Conservation (phyloP, 441 rosid genomes). For the Euphorbia schlechtendalii region DNA sequence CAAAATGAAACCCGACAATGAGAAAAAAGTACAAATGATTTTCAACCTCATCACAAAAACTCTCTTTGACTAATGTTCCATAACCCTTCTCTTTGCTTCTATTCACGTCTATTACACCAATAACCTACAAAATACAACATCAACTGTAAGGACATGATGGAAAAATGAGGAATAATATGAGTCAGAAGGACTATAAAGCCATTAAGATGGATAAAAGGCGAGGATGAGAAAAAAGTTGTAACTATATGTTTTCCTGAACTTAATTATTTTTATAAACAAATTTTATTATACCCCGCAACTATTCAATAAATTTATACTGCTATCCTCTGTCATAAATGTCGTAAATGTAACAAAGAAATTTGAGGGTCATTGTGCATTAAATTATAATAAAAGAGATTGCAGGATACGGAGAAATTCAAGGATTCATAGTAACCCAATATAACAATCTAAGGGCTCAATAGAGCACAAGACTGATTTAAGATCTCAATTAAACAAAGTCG, state of each 20-base stretch:
- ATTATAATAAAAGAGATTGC: too few species aligned
- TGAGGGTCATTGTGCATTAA: too few species aligned
- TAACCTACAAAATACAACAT: conserved; percentile 43
- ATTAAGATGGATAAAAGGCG: background rate
- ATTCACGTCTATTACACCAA: conserved; percentile 79
- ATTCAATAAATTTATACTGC: background rate
- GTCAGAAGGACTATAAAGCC: background rate
- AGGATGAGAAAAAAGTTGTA: background rate
- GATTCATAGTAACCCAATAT: too few species aligned
- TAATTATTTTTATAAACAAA: background rate
- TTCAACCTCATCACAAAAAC: conserved; percentile 89
- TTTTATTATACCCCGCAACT: background rate
- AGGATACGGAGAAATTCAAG: too few species aligned
- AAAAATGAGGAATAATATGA: conserved; percentile 3
- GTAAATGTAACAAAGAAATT: too few species aligned
- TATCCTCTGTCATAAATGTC: background rate
- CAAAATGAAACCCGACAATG: conserved; percentile 1
- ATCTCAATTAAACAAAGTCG: background rate
- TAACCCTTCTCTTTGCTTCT: conserved; percentile 86
- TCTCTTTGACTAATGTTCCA: conserved; percentile 80
- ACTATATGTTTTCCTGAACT: background rate
- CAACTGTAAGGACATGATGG: conserved; percentile 9
- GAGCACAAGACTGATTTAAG: background rate
- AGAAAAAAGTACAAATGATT: conserved; percentile 8
- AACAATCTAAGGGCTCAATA: too few species aligned